These are phyloP conservation scores for Mariannaea sp. DNA, from an alignment of 2,329 filamentous ascomycete genomes.

Conservation along the genomic window DNA sequence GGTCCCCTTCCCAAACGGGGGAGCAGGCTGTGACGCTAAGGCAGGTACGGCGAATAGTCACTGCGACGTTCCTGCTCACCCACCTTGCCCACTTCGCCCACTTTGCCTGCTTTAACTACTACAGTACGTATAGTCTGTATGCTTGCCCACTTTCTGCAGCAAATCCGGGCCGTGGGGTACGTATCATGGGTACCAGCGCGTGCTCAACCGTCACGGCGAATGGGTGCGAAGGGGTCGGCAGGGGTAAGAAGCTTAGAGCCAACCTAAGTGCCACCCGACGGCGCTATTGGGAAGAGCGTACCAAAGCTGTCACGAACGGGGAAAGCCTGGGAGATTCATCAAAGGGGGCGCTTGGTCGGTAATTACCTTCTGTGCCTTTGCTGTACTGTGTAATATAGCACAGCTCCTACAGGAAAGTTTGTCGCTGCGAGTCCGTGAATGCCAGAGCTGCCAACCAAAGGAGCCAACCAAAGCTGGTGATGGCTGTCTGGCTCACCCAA, in stretches of 20 bases:
- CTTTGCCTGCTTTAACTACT: too few species aligned
- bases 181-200: neutral
- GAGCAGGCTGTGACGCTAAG: slow-evolving; percentile 17
- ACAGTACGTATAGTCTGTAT: neutral
- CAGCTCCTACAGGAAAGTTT: too few species aligned
- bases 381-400: too few species aligned
- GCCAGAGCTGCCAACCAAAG: neutral
- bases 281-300: neutral
- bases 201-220: neutral
- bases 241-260: neutral
- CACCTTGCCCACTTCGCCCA: too few species aligned
- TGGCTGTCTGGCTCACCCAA: neutral
- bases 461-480: neutral
- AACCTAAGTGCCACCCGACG: neutral
- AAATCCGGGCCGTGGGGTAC: neutral
- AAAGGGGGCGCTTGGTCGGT: too few species aligned
- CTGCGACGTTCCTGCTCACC: slow-evolving; percentile 10
- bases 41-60: slow-evolving; percentile 18
- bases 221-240: neutral
- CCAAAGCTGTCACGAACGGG: neutral
- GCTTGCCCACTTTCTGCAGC: neutral
- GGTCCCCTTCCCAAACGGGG: slow-evolving; percentile 9
- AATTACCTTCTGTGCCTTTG: too few species aligned
- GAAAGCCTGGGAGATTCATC: neutral
- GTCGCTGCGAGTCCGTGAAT: too few species aligned